Conservation (phyloP, 2,329 filamentous ascomycete genomes). For the Thelonectria rubi region DNA sequence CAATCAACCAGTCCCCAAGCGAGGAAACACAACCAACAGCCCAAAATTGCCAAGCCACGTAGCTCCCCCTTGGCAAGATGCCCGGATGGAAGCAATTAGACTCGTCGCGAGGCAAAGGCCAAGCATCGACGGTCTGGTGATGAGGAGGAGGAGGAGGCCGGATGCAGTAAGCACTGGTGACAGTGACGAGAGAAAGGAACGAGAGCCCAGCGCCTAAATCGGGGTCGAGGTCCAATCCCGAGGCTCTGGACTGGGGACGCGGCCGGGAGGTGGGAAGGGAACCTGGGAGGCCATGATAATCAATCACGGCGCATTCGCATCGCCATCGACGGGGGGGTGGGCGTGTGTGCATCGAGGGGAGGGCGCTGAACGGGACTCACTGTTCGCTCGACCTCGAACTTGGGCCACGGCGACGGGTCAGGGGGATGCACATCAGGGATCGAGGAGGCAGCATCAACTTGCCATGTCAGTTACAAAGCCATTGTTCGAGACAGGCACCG, state of each 20-base stretch:
- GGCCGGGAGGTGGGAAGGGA: slow-evolving; percentile 7
- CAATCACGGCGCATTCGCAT: slow-evolving; percentile 22
- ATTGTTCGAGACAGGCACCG: neutral
- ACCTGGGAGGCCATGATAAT: slow-evolving; percentile 1
- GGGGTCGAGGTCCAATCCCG: slow-evolving; percentile 30
- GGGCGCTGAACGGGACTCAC: slow-evolving; percentile 17
- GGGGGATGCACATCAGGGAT: slow-evolving; percentile 41
- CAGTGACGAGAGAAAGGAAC: slow-evolving; percentile 31
- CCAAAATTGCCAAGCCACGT: slow-evolving; percentile 19
- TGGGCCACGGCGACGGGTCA: slow-evolving; percentile 29
- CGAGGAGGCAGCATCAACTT: neutral
- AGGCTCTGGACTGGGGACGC: slow-evolving; percentile 17
- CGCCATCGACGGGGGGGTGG: neutral
- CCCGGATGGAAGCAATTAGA: slow-evolving; percentile 8
- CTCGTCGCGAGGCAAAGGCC: slow-evolving; percentile 28
- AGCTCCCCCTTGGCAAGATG: slow-evolving; percentile 18
- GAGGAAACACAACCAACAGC: slow-evolving; percentile 3
- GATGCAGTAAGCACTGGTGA: slow-evolving; percentile 33
- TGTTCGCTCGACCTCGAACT: slow-evolving; percentile 20
- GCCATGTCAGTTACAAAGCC: neutral
- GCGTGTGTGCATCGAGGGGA: slow-evolving; percentile 3
- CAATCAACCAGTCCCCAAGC: neutral
- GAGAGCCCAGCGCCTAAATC: slow-evolving; percentile 41
- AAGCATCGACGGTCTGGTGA: slow-evolving; percentile 41
- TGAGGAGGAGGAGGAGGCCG: slow-evolving; percentile 22